Conservation (phyloP, 2,329 filamentous ascomycete genomes). For the Aspergillus eucalypticola region DNA sequence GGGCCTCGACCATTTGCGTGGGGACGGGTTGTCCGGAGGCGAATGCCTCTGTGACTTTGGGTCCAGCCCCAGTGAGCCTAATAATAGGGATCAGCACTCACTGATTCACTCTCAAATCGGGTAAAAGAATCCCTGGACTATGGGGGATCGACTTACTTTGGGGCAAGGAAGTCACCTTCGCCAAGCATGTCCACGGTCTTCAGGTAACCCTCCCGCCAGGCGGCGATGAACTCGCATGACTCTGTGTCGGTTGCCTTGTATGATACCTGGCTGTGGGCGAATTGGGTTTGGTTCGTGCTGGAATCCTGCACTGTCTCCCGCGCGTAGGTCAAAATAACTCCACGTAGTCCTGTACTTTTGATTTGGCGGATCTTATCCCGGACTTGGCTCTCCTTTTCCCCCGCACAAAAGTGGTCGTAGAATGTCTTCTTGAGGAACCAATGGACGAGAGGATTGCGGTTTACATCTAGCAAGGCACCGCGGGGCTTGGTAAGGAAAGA, state of each 20-base stretch:
- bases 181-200: constrained; percentile 61
- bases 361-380: constrained; percentile 63
- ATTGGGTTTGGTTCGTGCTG: constrained; percentile 59
- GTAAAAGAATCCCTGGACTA: too few relatives aligned
- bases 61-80: constrained; percentile 46
- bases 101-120: not conserved
- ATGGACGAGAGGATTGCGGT: constrained; percentile 71
- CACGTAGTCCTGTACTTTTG: constrained; percentile 74
- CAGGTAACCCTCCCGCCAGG: constrained; percentile 74
- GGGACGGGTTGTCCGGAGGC: constrained; percentile 65
- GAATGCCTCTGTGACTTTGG: not conserved
- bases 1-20: constrained; percentile 66
- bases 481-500: not conserved
- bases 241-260: not conserved
- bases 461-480: constrained; percentile 63
- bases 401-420: constrained; percentile 88
- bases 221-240: constrained; percentile 36
- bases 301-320: constrained; percentile 70
- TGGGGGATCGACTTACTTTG: constrained; percentile 51
- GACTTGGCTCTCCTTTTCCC: constrained; percentile 69
- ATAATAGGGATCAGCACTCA: not conserved
- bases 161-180: constrained; percentile 62
- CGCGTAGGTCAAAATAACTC: constrained; percentile 82
- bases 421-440: constrained; percentile 65
- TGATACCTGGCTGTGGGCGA: not conserved